Evolutionary conservation across 2,329 filamentous ascomycete genomes (phyloP).

Genomic region (Exophiala bonariae): DNA sequence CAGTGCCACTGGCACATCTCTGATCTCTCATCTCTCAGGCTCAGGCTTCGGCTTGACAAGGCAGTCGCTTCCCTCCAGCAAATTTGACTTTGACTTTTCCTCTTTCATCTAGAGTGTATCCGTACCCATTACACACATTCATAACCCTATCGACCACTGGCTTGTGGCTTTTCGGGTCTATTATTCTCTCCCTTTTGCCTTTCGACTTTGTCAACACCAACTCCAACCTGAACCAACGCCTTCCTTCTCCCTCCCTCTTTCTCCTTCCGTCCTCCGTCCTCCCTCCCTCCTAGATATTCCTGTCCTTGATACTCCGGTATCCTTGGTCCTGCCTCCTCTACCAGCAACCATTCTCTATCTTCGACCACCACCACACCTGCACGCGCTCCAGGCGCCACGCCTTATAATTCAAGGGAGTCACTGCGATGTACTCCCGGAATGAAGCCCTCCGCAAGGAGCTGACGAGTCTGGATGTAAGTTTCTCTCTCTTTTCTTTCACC

Average conservation of each 20-base stretch:
- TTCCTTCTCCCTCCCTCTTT: neutral
- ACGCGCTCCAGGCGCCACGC: no score
- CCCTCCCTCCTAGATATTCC: conserved; percentile 3
- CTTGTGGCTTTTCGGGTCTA: conserved; percentile 6
- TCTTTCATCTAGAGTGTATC: neutral
- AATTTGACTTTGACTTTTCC: conserved; percentile 8
- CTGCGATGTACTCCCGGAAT: no score
- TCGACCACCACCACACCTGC: neutral
- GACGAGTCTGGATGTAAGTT: no score
- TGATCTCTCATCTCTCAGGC: no score
- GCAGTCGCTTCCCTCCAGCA: neutral
- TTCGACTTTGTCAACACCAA: no score
- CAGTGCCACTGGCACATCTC: no score
- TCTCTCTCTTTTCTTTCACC: no score
- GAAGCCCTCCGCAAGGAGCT: no score
- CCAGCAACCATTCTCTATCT: neutral
- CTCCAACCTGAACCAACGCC: neutral
- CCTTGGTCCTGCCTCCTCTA: neutral
- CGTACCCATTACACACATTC: neutral
- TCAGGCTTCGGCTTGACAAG: no score
- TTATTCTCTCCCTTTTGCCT: neutral
- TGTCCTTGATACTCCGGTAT: neutral
- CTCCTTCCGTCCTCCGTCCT: conserved; percentile 4
- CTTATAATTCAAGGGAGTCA: no score
- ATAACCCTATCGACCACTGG: conserved; percentile 5